Percentiles rank a stretch among this genome's conserved stretches.
These are phyloP conservation scores for Pythium rhizo-oryzae DNA, from an alignment of 352 stramenopile genomes.

Conservation along the genomic window DNA sequence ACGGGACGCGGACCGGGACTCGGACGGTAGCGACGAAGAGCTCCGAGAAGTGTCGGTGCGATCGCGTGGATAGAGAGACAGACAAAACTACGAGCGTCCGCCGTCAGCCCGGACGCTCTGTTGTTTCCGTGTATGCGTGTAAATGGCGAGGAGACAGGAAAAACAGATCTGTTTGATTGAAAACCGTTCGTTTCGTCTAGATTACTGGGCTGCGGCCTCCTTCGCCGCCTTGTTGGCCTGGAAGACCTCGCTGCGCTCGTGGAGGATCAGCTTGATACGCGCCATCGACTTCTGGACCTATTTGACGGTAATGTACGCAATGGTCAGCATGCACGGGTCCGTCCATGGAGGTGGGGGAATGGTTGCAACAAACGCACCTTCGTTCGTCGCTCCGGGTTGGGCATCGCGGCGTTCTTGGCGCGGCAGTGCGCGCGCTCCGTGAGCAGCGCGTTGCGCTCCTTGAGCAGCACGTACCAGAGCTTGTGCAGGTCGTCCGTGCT, in stretches of 20 bases:
- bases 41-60: constrained; percentile 17
- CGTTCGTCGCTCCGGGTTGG: constrained; percentile 73
- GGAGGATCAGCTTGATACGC: constrained; percentile 85
- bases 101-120: neutral
- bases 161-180: neutral
- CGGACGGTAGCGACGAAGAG: constrained; percentile 19
- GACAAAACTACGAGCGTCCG: neutral
- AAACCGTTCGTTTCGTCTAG: neutral
- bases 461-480: constrained; percentile 98
- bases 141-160: neutral
- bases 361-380: constrained; percentile 58
- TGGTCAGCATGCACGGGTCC: too few relatives aligned
- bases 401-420: constrained; percentile 76
- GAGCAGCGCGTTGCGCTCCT: constrained; percentile 97
- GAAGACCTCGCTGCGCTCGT: constrained; percentile 82
- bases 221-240: constrained; percentile 71
- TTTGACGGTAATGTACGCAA: neutral
- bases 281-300: constrained; percentile 89
- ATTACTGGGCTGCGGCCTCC: constrained; percentile 16
- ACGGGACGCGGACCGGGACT: constrained; percentile 37
- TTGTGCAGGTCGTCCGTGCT: constrained; percentile 98
- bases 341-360: too few relatives aligned
- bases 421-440: constrained; percentile 91
- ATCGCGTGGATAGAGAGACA: constrained; percentile 4
- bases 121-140: too few relatives aligned